phyloP scores from a whole-genome alignment of 106 monocot genomes.

The Dendrobium officinale region DNA sequence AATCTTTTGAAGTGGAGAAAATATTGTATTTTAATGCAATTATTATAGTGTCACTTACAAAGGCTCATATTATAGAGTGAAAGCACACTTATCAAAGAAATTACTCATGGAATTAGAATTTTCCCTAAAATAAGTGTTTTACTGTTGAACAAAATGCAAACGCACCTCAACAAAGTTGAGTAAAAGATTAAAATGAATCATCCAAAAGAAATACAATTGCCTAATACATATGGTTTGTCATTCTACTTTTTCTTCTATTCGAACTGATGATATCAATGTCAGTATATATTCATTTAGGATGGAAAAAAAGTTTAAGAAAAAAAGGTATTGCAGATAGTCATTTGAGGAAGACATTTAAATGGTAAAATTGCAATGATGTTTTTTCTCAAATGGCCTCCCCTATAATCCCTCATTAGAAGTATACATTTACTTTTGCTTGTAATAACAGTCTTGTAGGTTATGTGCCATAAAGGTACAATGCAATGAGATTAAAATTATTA shows the following conservation, averaged over 20 bases:
- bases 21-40: background rate
- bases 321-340: background rate
- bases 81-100: background rate
- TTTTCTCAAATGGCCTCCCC: background rate
- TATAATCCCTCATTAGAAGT: background rate
- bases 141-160: background rate
- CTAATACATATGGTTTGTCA: background rate
- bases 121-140: background rate
- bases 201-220: background rate
- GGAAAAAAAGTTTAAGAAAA: background rate
- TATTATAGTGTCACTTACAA: background rate
- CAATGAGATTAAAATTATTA: background rate
- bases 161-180: background rate
- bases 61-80: background rate
- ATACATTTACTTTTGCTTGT: background rate
- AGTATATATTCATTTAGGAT: background rate
- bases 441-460: background rate
- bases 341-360: background rate
- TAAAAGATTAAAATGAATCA: background rate
- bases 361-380: background rate
- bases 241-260: background rate
- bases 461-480: background rate
- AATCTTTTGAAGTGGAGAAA: background rate
- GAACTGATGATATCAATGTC: background rate
- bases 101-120: background rate